Evolutionary conservation across 441 rosid genomes (phyloP).

Genomic region (Arabidopsis lyrata): DNA sequence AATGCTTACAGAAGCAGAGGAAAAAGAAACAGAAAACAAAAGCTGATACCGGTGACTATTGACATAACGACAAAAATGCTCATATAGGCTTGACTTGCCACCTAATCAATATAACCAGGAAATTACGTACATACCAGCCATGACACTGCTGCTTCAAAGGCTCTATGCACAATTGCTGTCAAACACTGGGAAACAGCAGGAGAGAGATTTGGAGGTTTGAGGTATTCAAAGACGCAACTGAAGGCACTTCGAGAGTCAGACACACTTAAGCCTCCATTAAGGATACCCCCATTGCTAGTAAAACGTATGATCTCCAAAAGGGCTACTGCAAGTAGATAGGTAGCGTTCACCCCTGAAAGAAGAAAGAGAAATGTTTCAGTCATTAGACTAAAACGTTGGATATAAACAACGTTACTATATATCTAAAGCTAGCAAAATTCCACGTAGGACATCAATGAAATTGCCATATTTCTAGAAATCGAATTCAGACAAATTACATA

Average conservation of each 20-base stretch:
- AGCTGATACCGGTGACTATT: not conserved
- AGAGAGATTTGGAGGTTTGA: constrained; percentile 79
- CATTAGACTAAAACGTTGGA: constrained; percentile 21
- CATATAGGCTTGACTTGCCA: constrained; percentile 13
- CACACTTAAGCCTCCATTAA: constrained; percentile 66
- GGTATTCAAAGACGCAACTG: constrained; percentile 86
- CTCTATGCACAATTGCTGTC: constrained; percentile 79
- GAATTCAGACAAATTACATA: constrained; percentile 6
- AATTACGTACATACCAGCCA: constrained; percentile 83
- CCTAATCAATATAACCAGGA: constrained; percentile 6
- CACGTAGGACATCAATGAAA: too few relatives aligned
- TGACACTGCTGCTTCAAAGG: constrained; percentile 82
- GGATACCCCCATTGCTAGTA: constrained; percentile 94
- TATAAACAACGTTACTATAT: not conserved
- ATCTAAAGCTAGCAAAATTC: not conserved
- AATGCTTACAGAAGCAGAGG: not conserved
- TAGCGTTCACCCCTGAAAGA: constrained; percentile 82
- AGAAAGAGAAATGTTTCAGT: not conserved
- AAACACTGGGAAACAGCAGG: constrained; percentile 91
- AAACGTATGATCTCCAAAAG: constrained; percentile 86
- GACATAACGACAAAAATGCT: not conserved
- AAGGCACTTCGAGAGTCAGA: constrained; percentile 87
- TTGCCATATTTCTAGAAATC: not conserved
- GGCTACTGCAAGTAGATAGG: constrained; percentile 94
- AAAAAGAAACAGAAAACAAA: not conserved